Percentiles rank a stretch among this genome's conserved stretches.
Evolutionary conservation across 2,329 filamentous ascomycete species (phyloP).

Genomic region (Cadophora sp.): DNA sequence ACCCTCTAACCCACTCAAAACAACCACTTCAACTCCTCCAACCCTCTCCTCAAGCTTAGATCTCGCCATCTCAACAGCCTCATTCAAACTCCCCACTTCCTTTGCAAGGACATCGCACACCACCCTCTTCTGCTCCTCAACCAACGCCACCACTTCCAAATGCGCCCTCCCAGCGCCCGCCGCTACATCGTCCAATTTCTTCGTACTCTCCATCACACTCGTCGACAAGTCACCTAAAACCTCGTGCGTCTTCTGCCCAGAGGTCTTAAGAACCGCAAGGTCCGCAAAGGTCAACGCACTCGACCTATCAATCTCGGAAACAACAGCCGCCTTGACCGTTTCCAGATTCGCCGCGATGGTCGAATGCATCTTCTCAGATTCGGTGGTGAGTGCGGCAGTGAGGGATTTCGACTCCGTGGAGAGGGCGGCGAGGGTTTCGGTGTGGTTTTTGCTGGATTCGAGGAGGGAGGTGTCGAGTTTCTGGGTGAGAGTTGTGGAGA

Average conservation of each 20-base stretch:
- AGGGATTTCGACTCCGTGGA: too few relatives aligned
- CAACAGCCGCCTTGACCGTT: background rate
- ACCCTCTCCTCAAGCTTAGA: background rate
- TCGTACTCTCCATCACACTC: too few relatives aligned
- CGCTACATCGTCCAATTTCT: background rate
- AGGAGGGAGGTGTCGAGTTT: background rate
- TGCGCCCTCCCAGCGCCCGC: background rate
- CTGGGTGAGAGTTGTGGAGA: background rate
- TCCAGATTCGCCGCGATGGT: background rate
- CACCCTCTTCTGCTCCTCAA: background rate
- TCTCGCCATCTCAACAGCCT: background rate
- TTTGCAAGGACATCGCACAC: background rate
- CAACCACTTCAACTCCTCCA: background rate
- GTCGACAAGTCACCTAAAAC: background rate
- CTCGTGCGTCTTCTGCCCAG: background rate
- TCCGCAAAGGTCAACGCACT: background rate
- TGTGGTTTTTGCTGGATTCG: background rate
- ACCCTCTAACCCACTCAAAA: background rate
- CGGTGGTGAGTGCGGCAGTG: too few relatives aligned
- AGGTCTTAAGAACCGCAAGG: background rate
- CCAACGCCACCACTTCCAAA: background rate
- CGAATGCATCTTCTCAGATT: background rate
- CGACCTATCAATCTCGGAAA: background rate
- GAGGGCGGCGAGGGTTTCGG: too few relatives aligned
- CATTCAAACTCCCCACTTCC: background rate